Base-by-base conservation (phyloP, 2,329 filamentous ascomycete genomes). In the Colletotrichum magnum region DNA sequence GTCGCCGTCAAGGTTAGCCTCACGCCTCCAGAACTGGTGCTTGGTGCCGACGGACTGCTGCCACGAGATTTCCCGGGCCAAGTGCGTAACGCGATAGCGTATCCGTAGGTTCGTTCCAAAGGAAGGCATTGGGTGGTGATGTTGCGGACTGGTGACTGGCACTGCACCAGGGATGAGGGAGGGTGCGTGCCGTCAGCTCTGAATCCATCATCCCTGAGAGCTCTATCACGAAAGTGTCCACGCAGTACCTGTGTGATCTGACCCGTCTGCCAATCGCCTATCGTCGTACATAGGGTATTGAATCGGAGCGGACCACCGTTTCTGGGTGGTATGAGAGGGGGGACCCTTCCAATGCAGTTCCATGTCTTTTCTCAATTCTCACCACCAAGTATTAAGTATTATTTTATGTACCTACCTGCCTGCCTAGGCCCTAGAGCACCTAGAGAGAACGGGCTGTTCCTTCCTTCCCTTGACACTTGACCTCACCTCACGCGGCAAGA, bases 201-300 rank as follows among this genome's bases (percentile, higher is more conserved):
- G 28, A 32, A 24, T 13, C 53, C 65, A 50, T 64, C 53, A 64
- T 54, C 65, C 65, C 65, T 68, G 65, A 18, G 28, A 28, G 32
- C 58, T 57, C 63, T 60, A 39, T 58, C 60, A 16, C 47, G 39
- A 18, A n/a, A 63, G 43, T 50, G 45, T 57, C 32, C 28, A 50
- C 18, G 18, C 18, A 18, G 18, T 18, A 18, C 18, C 18, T 18
- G 57, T 57, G n/a, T 32, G 28, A 32, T 32, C 28, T 32, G 28
- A 32, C 28, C 28, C 9, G 28, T 47, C 48, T 56, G 18, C 48
- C 52, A n/a, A 48, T 39, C 26, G 41, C 50, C 48, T 15, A 24
- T 36, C 47, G 21, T 53, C 50, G 36, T 18, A 50, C 43, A 4
- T 24, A 24, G n/a, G 47, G 16, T 50, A 16, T 59, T 45, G 24